Evolutionary conservation across 169 alveolate species (phyloP), one percentile per base, ranked within the genome.

Genomic region (Miamiensis avidus): DNA sequence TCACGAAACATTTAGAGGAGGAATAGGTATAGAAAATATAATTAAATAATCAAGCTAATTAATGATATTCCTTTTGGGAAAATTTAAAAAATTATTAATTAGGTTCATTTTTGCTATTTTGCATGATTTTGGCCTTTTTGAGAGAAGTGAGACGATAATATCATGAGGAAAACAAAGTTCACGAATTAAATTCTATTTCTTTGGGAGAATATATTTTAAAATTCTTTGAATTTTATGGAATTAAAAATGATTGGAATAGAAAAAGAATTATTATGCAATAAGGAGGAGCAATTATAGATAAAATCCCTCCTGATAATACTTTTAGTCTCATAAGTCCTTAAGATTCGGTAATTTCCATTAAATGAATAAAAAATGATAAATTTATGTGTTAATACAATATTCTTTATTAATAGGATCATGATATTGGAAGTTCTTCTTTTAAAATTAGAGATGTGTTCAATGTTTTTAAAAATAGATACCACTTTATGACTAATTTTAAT

Each of bases 1-100:
- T 27, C 78, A 86, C 31, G 90, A 86, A 81, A 86, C 90, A 26
- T 86, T 79, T 33, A 81, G 82, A 32, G 90, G 90, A 29, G 90
- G 90, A 31, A 82, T 86, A 16, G 90, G 90, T 49, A 49, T 11
- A 49, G 4, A 49, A 49, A 11, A 11, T n/a, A n/a, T n/a, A n/a
- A n/a, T n/a, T n/a, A n/a, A n/a, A n/a, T n/a, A n/a, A n/a, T n/a
- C n/a, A n/a, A n/a, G n/a, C n/a, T n/a, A n/a, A n/a, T n/a, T n/a
- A n/a, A n/a, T n/a, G n/a, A n/a, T n/a, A n/a, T n/a, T n/a, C n/a
- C n/a, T n/a, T n/a, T n/a, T n/a, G n/a, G n/a, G n/a, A n/a, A n/a
- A n/a, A n/a, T n/a, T n/a, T n/a, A n/a, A n/a, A n/a, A 11, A 49
- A 49, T 49, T 49, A 11, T 49, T 49, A 49, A 11, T 11, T 49